Conservation (phyloP, 2,329 filamentous ascomycete genomes). For the Chrysoporthe puriensis region DNA sequence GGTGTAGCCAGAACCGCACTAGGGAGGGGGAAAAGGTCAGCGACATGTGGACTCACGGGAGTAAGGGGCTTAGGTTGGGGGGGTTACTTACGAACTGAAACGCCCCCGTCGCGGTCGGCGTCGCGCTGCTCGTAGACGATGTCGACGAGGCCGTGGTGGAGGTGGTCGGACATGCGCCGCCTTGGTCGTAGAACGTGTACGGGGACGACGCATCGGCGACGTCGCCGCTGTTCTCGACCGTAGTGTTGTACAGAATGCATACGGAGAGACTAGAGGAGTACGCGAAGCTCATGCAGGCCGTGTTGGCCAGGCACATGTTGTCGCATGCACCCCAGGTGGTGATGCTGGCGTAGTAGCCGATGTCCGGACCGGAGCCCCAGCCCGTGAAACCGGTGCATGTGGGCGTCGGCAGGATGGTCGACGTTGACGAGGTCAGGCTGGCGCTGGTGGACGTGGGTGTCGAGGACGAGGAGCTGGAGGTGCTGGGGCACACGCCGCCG, state of each 20-base stretch:
- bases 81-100: conserved; percentile 19
- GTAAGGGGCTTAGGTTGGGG: too few relatives aligned
- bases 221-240: conserved; percentile 22
- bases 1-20: conserved; percentile 19
- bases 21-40: not conserved
- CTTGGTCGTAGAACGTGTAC: conserved; percentile 26
- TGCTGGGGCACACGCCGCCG: conserved; percentile 18
- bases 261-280: conserved; percentile 6
- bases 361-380: conserved; percentile 14
- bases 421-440: not conserved
- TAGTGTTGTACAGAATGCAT: conserved; percentile 23
- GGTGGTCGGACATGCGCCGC: conserved; percentile 14
- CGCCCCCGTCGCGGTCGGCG: conserved; percentile 20
- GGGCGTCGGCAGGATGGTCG: conserved; percentile 2
- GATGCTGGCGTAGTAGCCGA: conserved; percentile 18
- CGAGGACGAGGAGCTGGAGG: conserved; percentile 10
- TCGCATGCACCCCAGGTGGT: conserved; percentile 18
- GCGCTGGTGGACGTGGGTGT: not conserved
- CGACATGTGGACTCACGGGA: not conserved
- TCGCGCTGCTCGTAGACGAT: conserved; percentile 9
- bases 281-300: conserved; percentile 21
- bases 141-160: conserved; percentile 8
- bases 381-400: conserved; percentile 18
- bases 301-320: conserved; percentile 19
- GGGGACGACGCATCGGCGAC: conserved; percentile 36